Evolutionary conservation across 2,329 filamentous ascomycete genomes (phyloP).

Genomic region (Fusarium zealandicum): DNA sequence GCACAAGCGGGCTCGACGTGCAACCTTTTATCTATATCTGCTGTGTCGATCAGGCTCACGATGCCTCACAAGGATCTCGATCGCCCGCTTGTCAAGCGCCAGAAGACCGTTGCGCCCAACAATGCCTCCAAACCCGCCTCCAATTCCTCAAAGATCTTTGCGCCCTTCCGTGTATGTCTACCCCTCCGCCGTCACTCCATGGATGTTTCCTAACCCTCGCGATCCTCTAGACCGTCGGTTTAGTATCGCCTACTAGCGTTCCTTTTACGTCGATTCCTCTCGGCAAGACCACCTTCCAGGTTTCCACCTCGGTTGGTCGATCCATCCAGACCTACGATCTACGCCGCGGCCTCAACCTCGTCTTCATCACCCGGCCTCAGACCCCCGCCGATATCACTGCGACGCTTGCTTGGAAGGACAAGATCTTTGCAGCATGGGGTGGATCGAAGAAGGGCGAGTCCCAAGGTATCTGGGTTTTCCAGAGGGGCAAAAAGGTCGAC

Average conservation of each 20-base stretch:
- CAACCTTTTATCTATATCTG: constrained; percentile 7
- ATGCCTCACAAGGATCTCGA: constrained; percentile 68
- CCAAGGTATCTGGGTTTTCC: constrained; percentile 87
- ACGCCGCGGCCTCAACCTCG: constrained; percentile 84
- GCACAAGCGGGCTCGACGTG: constrained; percentile 20
- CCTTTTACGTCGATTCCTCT: constrained; percentile 89
- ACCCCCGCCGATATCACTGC: constrained; percentile 87
- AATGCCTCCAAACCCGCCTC: constrained; percentile 49
- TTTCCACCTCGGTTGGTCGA: constrained; percentile 91
- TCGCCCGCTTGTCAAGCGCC: constrained; percentile 76
- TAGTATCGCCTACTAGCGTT: constrained; percentile 89
- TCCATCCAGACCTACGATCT: constrained; percentile 96
- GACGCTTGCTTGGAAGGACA: constrained; percentile 85
- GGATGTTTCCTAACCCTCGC: constrained; percentile 15
- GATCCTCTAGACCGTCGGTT: constrained; percentile 76
- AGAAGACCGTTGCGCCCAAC: constrained; percentile 60
- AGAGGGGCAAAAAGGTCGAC: constrained; percentile 83
- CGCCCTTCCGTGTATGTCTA: constrained; percentile 81
- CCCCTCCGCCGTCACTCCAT: neutral
- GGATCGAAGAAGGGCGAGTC: constrained; percentile 58
- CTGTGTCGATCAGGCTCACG: constrained; percentile 32
- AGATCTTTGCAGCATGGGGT: constrained; percentile 90
- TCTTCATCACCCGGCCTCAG: constrained; percentile 92
- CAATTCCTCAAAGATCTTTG: constrained; percentile 81
- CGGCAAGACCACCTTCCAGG: constrained; percentile 94